These are phyloP conservation scores for Calonectria pseudoreteaudii DNA, from an alignment of 2,329 filamentous ascomycete species.

Conservation along the genomic window DNA sequence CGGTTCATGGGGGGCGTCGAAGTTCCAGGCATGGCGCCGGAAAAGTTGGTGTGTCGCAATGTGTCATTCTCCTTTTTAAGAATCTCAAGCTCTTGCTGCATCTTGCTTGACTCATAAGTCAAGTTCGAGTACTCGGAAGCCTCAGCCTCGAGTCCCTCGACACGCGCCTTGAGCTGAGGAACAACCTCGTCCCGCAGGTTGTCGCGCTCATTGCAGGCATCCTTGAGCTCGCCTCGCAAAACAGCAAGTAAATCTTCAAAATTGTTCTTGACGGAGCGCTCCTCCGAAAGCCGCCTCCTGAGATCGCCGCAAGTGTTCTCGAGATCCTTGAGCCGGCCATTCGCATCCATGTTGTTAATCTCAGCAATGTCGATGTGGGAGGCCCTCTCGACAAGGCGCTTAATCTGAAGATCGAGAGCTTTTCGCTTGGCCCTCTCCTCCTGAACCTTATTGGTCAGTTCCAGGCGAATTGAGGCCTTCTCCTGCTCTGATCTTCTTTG, in stretches of 20 bases:
- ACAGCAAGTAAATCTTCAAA: conserved; percentile 92
- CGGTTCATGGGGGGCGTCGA: conserved; percentile 39
- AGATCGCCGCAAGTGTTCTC: conserved; percentile 86
- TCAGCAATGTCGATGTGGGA: conserved; percentile 69
- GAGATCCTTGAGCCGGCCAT: conserved; percentile 78
- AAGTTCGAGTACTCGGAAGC: conserved; percentile 78
- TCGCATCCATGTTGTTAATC: conserved; percentile 67
- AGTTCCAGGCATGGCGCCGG: conserved; percentile 30
- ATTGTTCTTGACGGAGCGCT: conserved; percentile 88
- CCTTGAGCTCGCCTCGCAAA: conserved; percentile 84
- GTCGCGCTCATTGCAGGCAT: conserved; percentile 88
- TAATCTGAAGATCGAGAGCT: conserved; percentile 85
- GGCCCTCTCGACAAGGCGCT: conserved; percentile 82
- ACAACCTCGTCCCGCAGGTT: conserved; percentile 91
- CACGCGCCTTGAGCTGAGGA: conserved; percentile 79
- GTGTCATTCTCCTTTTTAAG: conserved; percentile 76
- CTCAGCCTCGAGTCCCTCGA: conserved; percentile 83
- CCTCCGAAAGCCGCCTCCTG: conserved; percentile 83
- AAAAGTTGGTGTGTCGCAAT: conserved; percentile 57
- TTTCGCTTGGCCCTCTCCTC: conserved; percentile 84
- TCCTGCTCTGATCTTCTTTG: conserved; percentile 90
- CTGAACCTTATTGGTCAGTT: conserved; percentile 87
- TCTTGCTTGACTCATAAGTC: conserved; percentile 82
- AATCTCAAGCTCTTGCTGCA: conserved; percentile 86
- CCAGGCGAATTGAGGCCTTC: conserved; percentile 85